phyloP scores from a whole-genome alignment of 2,329 filamentous ascomycete genomes.

The Neonectria punicea region DNA sequence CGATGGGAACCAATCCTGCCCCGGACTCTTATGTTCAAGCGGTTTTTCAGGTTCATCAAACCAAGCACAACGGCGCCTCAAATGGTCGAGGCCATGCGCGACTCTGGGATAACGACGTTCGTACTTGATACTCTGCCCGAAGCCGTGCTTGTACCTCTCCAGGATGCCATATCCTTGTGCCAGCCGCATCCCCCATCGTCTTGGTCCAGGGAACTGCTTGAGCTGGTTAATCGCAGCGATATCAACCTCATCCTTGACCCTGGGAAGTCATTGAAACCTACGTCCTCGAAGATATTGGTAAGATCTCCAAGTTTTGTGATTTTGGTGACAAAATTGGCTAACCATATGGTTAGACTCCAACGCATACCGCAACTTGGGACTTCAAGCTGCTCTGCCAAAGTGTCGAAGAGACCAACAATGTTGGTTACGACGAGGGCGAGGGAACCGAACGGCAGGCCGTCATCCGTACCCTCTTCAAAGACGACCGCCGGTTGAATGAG shows the following conservation, averaged over 20 bases:
- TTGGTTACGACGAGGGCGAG: slow-evolving; percentile 79
- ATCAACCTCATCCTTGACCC: slow-evolving; percentile 73
- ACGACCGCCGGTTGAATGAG: slow-evolving; percentile 90
- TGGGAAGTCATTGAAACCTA: slow-evolving; percentile 42
- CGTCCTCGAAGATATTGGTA: slow-evolving; percentile 56
- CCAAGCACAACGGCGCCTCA: slow-evolving; percentile 64
- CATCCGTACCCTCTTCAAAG: slow-evolving; percentile 87
- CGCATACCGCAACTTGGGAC: slow-evolving; percentile 77
- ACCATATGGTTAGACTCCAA: slow-evolving; percentile 59
- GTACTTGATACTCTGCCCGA: slow-evolving; percentile 88
- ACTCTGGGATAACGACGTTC: slow-evolving; percentile 72
- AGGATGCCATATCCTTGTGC: slow-evolving; percentile 85
- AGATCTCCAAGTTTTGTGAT: slow-evolving; percentile 29
- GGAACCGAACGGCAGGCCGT: slow-evolving; percentile 86
- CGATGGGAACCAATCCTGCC: slow-evolving; percentile 65
- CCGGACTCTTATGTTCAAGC: slow-evolving; percentile 75
- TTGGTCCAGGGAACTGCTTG: slow-evolving; percentile 78
- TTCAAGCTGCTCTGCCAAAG: slow-evolving; percentile 80
- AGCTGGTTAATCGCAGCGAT: slow-evolving; percentile 84
- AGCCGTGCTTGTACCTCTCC: slow-evolving; percentile 80
- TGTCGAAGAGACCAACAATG: slow-evolving; percentile 67
- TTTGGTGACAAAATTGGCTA: slow-evolving; percentile 29
- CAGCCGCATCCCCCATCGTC: slow-evolving; percentile 82
- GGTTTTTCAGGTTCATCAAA: slow-evolving; percentile 70
- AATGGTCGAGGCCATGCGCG: slow-evolving; percentile 78